Evolutionary conservation across 345 rosid genomes (phyloP).

Genomic region (Bretschneidera sinensis): DNA sequence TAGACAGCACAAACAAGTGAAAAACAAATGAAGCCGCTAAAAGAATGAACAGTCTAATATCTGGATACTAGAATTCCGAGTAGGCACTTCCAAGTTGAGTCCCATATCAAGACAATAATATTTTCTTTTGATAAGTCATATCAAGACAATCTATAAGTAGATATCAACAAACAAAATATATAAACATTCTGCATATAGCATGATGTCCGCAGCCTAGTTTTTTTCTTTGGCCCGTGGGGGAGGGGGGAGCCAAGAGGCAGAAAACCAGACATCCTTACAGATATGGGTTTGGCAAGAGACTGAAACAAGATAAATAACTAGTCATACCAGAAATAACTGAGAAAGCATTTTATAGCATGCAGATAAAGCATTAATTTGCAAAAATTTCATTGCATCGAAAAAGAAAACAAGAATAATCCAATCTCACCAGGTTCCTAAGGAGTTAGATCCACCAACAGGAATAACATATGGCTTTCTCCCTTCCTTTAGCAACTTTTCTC

Average conservation of each 20-base stretch:
- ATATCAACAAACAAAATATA: no score
- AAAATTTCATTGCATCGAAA: background rate
- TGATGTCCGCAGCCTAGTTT: no score
- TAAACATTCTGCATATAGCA: no score
- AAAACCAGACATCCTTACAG: no score
- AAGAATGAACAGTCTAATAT: background rate
- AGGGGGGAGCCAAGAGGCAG: no score
- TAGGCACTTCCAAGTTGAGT: background rate
- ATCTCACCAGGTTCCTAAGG: slow-evolving; percentile 91
- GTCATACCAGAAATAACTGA: background rate
- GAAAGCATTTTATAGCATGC: background rate
- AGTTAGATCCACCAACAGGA: slow-evolving; percentile 95
- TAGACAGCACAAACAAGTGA: background rate
- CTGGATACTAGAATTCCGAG: background rate
- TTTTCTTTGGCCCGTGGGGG: no score
- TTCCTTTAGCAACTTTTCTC: slow-evolving; percentile 71
- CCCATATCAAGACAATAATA: background rate
- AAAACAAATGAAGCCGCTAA: background rate
- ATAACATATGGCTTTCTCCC: slow-evolving; percentile 86
- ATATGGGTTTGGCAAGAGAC: no score
- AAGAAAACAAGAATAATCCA: background rate
- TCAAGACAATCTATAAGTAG: no score
- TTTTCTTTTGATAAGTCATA: no score
- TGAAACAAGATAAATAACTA: background rate
- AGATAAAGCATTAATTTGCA: background rate